Percentiles rank a stretch among this genome's conserved stretches.
Evolutionary conservation across 345 rosid species (phyloP).

Genomic region (Eucalyptus sideroxylon): DNA sequence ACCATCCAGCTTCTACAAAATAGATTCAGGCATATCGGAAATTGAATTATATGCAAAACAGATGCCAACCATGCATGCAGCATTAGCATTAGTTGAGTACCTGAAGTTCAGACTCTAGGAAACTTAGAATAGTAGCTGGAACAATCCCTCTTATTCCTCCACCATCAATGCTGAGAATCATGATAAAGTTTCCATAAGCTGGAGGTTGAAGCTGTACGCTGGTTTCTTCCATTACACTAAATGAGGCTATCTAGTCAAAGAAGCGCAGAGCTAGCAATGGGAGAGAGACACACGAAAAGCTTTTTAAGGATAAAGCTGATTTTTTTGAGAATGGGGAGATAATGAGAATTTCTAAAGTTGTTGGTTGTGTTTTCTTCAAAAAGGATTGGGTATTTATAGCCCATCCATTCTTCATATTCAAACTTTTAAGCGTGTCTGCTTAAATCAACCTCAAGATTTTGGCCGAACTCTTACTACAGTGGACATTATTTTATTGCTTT

Average conservation of each 20-base stretch:
- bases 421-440: not conserved
- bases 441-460: not conserved
- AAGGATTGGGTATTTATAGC: not conserved
- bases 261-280: not conserved
- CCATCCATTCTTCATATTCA: not conserved
- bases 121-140: slow-evolving; percentile 16
- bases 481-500: not conserved
- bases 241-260: not conserved
- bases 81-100: not conserved
- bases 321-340: not conserved
- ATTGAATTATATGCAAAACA: not conserved
- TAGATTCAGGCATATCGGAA: not conserved
- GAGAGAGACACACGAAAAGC: not conserved
- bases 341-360: not conserved
- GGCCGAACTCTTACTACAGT: not conserved
- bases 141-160: slow-evolving; percentile 35
- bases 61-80: not conserved
- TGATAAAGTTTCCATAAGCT: slow-evolving; percentile 13
- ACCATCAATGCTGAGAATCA: slow-evolving; percentile 33
- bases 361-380: not conserved
- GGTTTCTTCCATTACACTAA: not conserved
- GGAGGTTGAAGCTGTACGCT: slow-evolving; percentile 1
- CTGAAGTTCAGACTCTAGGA: slow-evolving; percentile 22
- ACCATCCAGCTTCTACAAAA: slow-evolving; percentile 20
- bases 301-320: not conserved